Base-by-base conservation (phyloP, 306 rosid genomes). In the Ormosia semicastrata region DNA sequence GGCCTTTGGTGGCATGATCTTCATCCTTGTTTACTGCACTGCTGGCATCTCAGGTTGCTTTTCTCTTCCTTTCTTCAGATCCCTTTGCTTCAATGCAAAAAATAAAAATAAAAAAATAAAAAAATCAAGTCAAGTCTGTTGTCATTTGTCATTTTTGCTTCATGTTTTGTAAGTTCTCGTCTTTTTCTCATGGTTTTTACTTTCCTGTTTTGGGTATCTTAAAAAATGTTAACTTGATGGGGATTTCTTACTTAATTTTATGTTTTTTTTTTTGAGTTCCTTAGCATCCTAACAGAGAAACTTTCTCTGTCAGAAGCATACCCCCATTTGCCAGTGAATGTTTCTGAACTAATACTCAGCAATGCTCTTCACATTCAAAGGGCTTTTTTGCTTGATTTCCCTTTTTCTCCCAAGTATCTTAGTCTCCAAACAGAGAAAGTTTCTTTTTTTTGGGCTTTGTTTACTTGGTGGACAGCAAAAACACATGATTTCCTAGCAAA, bases 1-100 rank as follows among this genome's bases (percentile, higher is more conserved):
- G 98, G 93, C 99, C 29, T 95, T 95, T 40, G 99, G 99, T 4
- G 99, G 99, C 91, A 95, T 95, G 99, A 95, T 95, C 86, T 95
- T 93, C 79, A 57, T 93, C 60, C 97, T 95, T 52, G 99, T 95
- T 74, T 95, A 95, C 94, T 93, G 98, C 90, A 95, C 98, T 41
- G 98, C 99, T 46, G 99, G 99, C 1, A 93, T 95, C 76, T 95
- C 99, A 72, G 99, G 98, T 93, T 57, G 3, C 11, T 52, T 41
- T 53, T 56, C 54, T 4, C 11, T 2, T 44, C 71, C 70, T 66
- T 24, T 43, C 56, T 18, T 66, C 47, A 41, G 80, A 85, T 81
- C 85, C 32, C 73, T 65, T 37, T 65, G 3, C 14, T 24, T 18
- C 10, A 18, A 29, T 2, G 8, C 7, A 29, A 8, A 37, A 4